phyloP scores from a whole-genome alignment of 257 asterid genomes.

The Paraleonurus japonicus region DNA sequence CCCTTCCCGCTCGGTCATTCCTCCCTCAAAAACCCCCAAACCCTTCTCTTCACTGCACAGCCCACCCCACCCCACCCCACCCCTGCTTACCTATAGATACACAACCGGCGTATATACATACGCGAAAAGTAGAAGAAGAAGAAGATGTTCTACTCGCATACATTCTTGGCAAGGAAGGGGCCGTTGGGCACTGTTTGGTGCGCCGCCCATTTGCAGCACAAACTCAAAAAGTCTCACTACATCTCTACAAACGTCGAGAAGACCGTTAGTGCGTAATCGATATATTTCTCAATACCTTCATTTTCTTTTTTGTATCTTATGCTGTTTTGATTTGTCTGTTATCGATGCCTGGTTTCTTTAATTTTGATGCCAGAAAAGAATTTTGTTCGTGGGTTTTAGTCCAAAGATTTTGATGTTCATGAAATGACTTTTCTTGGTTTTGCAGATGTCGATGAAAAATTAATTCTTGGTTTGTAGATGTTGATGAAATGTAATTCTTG shows the following conservation, averaged over 20 bases:
- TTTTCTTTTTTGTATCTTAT: background rate
- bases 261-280: constrained; percentile 56
- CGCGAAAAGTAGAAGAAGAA: constrained; percentile 18
- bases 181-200: constrained; percentile 95
- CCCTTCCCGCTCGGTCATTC: constrained; percentile 29
- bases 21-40: background rate
- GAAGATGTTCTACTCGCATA: constrained; percentile 80
- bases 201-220: constrained; percentile 89
- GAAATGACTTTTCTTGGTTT: background rate
- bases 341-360: background rate
- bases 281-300: background rate
- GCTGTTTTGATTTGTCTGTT: background rate
- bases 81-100: background rate
- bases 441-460: background rate
- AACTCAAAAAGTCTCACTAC: constrained; percentile 68
- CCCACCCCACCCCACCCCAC: background rate
- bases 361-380: background rate
- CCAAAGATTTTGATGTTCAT: background rate
- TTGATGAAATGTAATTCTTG: background rate
- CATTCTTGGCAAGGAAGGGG: constrained; percentile 74
- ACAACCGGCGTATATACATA: background rate
- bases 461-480: constrained; percentile 4
- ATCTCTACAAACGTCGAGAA: constrained; percentile 56
- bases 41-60: background rate
- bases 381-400: constrained; percentile 11